Percentiles rank a stretch among this genome's conserved stretches.
phyloP scores from a whole-genome alignment of 2,329 filamentous ascomycete genomes.

The Aspergillus latus region DNA sequence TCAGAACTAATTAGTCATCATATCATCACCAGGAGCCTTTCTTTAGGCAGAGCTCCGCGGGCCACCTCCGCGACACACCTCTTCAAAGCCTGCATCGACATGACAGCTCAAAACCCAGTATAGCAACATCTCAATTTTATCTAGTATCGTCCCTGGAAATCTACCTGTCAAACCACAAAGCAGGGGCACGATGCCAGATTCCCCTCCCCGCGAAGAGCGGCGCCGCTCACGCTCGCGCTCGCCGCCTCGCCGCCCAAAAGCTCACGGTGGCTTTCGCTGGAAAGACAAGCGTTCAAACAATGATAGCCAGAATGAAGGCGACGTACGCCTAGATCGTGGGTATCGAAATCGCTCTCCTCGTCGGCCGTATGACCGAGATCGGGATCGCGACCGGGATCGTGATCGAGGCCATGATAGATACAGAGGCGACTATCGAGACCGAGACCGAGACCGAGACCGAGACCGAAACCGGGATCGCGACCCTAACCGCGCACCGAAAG shows the following conservation, averaged over 20 bases:
- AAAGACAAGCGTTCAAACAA: constrained; percentile 53
- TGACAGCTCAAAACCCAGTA: too few relatives aligned
- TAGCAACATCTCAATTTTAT: too few relatives aligned
- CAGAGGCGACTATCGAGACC: constrained; percentile 32
- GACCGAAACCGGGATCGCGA: not conserved
- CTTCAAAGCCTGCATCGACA: too few relatives aligned
- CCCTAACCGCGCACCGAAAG: constrained; percentile 36
- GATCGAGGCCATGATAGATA: constrained; percentile 17
- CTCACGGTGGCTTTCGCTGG: constrained; percentile 47
- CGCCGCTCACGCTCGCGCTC: constrained; percentile 18
- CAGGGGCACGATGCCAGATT: constrained; percentile 4
- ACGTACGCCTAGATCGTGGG: constrained; percentile 54
- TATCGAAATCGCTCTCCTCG: constrained; percentile 40
- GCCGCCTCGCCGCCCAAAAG: constrained; percentile 36
- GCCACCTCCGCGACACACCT: too few relatives aligned
- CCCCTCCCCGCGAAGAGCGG: constrained; percentile 6
- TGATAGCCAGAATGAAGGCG: constrained; percentile 41
- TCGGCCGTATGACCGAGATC: constrained; percentile 15
- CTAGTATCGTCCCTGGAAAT: too few relatives aligned
- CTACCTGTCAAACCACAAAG: too few relatives aligned
- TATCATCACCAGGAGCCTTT: not conserved
- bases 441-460: constrained; percentile 37
- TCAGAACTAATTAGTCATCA: not conserved
- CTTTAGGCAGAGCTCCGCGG: not conserved
- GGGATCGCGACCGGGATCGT: constrained; percentile 37